These are phyloP conservation scores for Omphalotus guepiniiformis DNA, from an alignment of 768 basidiomycete genomes.

Conservation along the genomic window DNA sequence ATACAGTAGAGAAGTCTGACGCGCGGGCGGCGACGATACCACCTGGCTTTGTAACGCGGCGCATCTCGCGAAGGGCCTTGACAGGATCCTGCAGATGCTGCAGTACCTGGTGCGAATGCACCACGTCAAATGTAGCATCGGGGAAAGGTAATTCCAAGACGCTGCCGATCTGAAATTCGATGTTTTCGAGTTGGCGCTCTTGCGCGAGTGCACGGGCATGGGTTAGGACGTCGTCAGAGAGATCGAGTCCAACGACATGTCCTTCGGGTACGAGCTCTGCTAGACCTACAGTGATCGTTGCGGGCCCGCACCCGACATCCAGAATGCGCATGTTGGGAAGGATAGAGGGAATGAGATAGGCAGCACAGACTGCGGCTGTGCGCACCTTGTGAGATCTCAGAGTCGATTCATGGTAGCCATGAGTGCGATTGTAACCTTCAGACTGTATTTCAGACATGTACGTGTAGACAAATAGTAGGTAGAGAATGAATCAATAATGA, in stretches of 20 bases:
- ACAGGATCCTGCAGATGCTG: conserved; percentile 42
- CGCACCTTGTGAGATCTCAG: conserved; percentile 30
- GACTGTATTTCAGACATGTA: no score
- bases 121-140: conserved; percentile 43
- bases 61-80: conserved; percentile 40
- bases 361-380: conserved; percentile 39
- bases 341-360: conserved; percentile 33
- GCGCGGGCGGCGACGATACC: conserved; percentile 45
- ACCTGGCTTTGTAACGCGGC: conserved; percentile 39
- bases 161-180: conserved; percentile 37
- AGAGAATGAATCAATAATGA: no score
- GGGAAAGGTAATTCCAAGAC: conserved; percentile 30
- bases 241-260: conserved; percentile 40
- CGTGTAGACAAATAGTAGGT: no score
- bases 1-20: conserved; percentile 28
- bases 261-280: conserved; percentile 37
- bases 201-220: conserved; percentile 27
- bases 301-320: conserved; percentile 51
- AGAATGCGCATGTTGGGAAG: conserved; percentile 37
- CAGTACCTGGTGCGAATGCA: conserved; percentile 46
- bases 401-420: no score
- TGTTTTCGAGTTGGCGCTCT: conserved; percentile 27
- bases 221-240: conserved; percentile 27
- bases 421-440: no score
- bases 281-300: conserved; percentile 43